phyloP scores from a whole-genome alignment of 2,329 filamentous ascomycete genomes.

The Arthrinium puccinioides region DNA sequence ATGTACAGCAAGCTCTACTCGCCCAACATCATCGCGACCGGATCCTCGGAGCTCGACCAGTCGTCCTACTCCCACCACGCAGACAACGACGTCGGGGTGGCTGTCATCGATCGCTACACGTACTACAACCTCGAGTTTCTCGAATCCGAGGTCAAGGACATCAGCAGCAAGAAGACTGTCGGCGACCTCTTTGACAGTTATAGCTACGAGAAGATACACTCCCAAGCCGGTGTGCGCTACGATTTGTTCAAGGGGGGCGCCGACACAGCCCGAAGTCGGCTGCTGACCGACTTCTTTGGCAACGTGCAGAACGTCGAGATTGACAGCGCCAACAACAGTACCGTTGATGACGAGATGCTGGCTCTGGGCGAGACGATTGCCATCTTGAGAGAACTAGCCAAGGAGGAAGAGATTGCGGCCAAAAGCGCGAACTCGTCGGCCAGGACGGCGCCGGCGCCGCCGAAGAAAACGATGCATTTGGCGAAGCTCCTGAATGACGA shows the following conservation, averaged over 20 bases:
- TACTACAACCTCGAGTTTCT: conserved; percentile 98
- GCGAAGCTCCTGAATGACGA: conserved; percentile 58
- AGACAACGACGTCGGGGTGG: conserved; percentile 95
- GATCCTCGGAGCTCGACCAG: conserved; percentile 92
- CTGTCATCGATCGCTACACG: conserved; percentile 96
- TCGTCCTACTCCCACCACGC: conserved; percentile 97
- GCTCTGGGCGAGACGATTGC: conserved; percentile 65
- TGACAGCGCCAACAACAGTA: conserved; percentile 52
- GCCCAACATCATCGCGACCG: conserved; percentile 95
- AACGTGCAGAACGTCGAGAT: conserved; percentile 97
- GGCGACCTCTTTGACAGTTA: conserved; percentile 96
- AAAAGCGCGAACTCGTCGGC: conserved; percentile 17
- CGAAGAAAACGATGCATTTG: conserved; percentile 32
- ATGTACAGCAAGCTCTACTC: conserved; percentile 99
- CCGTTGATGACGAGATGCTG: conserved; percentile 65
- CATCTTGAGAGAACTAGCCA: conserved; percentile 40
- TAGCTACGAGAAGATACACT: conserved; percentile 90
- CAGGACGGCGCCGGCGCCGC: conserved; percentile 9
- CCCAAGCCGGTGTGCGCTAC: conserved; percentile 83
- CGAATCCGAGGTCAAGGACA: conserved; percentile 79
- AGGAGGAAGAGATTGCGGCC: conserved; percentile 31
- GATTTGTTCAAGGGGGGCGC: conserved; percentile 90
- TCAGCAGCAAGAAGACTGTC: conserved; percentile 80
- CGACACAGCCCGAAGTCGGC: conserved; percentile 64
- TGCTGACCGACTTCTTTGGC: conserved; percentile 95